Evolutionary conservation across 306 rosid genomes (phyloP).

Genomic region (Corylus avellana): DNA sequence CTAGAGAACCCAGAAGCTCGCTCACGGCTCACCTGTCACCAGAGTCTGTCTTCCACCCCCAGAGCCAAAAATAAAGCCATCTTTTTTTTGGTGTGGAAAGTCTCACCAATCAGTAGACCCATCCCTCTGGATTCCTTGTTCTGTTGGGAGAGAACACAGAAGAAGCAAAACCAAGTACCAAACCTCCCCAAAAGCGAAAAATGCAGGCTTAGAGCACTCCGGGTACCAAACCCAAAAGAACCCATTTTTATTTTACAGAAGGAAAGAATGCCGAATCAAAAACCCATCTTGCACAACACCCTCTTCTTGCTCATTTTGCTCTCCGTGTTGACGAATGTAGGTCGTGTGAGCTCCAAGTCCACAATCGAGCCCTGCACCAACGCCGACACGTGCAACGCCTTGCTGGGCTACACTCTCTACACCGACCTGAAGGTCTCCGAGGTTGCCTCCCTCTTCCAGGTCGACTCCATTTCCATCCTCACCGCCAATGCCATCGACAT

Average conservation of each 20-base stretch:
- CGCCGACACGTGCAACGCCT: slow-evolving; percentile 80
- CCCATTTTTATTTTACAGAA: neutral
- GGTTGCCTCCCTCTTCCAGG: slow-evolving; percentile 83
- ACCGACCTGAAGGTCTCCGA: slow-evolving; percentile 95
- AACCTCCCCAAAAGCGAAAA: neutral
- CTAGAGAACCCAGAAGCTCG: slow-evolving; percentile 11
- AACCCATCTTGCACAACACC: slow-evolving; percentile 11
- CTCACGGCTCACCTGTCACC: neutral
- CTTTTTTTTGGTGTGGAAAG: slow-evolving; percentile 1
- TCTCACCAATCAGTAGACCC: neutral
- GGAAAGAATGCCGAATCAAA: slow-evolving; percentile 37
- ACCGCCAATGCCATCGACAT: slow-evolving; percentile 92
- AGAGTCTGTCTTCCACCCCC: neutral
- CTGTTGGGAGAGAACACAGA: neutral
- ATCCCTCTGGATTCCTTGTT: neutral
- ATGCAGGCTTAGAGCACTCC: neutral
- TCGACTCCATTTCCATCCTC: slow-evolving; percentile 81
- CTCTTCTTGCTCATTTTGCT: slow-evolving; percentile 28
- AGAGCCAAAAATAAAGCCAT: slow-evolving; percentile 12
- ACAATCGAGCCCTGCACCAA: slow-evolving; percentile 96
- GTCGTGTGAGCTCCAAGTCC: slow-evolving; percentile 57
- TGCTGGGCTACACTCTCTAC: slow-evolving; percentile 88
- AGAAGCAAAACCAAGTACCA: neutral
- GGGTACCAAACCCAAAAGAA: neutral
- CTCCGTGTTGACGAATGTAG: slow-evolving; percentile 27